Conservation (phyloP, 108 stramenopile genomes). For the Skeletonema grethae region DNA sequence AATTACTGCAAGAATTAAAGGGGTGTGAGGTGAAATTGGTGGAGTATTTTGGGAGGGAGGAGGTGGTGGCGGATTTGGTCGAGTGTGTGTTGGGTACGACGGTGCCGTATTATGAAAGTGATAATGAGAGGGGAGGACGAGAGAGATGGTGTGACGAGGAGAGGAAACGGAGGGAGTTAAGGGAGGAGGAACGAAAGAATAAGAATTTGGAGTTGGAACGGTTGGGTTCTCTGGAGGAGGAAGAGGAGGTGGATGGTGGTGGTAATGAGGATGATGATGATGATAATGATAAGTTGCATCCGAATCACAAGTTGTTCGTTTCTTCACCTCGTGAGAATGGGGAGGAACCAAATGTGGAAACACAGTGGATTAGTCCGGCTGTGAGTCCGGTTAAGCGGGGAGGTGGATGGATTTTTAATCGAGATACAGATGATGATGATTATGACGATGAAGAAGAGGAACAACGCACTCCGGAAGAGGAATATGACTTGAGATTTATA, state of each 20-base stretch:
- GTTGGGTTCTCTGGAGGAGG: slow-evolving; percentile 3
- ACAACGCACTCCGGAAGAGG: slow-evolving; percentile 33
- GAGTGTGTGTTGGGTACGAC: slow-evolving; percentile 56
- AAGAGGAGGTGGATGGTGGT: not conserved
- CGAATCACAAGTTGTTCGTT: not conserved
- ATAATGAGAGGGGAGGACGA: slow-evolving; percentile 19
- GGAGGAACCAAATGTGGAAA: not conserved
- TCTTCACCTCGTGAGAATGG: slow-evolving; percentile 8
- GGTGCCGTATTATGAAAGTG: slow-evolving; percentile 13
- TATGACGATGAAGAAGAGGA: not conserved
- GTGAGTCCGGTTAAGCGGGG: not conserved
- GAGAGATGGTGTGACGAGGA: not conserved
- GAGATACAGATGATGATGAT: slow-evolving; percentile 2
- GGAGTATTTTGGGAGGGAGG: slow-evolving; percentile 79
- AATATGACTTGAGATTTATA: slow-evolving; percentile 52
- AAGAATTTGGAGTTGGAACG: not conserved
- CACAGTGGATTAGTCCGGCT: not conserved
- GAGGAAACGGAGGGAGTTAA: not conserved
- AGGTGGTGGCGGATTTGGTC: slow-evolving; percentile 78
- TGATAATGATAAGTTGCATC: not conserved
- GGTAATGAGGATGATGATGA: slow-evolving; percentile 20
- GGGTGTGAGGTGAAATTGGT: slow-evolving; percentile 84
- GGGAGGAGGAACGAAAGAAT: not conserved
- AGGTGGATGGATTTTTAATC: slow-evolving; percentile 13
- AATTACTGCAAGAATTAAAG: slow-evolving; percentile 93